phyloP scores from a whole-genome alignment of 1,139 yeast genomes.

The Blastobotrys capitulatus region DNA sequence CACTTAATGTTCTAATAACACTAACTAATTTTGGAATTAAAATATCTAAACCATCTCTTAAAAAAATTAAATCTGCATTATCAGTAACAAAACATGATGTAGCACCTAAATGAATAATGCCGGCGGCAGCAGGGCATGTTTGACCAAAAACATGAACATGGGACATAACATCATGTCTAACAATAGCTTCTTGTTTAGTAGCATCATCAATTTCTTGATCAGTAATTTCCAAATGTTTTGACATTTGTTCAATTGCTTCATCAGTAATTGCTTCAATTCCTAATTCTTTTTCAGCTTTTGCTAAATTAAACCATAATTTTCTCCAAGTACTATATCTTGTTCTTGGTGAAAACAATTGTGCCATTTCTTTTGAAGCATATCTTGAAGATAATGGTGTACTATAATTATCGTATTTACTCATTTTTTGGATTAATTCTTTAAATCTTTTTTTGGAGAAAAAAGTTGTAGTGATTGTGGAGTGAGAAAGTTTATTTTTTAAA shows the following conservation, averaged over 20 bases:
- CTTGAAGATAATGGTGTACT: constrained; percentile 92
- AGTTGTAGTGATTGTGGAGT: too few species aligned
- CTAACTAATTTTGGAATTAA: constrained; percentile 92
- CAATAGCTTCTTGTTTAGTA: constrained; percentile 90
- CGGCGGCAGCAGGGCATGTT: constrained; percentile 93
- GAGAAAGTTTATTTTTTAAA: neutral
- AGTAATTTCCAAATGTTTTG: constrained; percentile 68
- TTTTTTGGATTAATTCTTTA: neutral
- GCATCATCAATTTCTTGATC: constrained; percentile 92
- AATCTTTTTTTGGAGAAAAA: too few species aligned
- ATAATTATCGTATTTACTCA: constrained; percentile 41
- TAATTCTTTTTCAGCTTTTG: constrained; percentile 89
- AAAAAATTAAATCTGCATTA: constrained; percentile 93
- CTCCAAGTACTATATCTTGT: constrained; percentile 98
- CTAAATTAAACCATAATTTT: constrained; percentile 91
- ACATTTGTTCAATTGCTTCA: constrained; percentile 87
- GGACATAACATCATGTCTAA: constrained; percentile 99
- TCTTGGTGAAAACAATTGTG: constrained; percentile 82
- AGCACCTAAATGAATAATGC: constrained; percentile 97
- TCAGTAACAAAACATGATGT: constrained; percentile 98
- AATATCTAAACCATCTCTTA: constrained; percentile 91
- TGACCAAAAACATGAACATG: constrained; percentile 95
- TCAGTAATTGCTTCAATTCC: constrained; percentile 82
- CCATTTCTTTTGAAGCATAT: constrained; percentile 98
- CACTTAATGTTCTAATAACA: constrained; percentile 82